Conservation (phyloP, 768 basidiomycete species). For the Termitomyces sp. region DNA sequence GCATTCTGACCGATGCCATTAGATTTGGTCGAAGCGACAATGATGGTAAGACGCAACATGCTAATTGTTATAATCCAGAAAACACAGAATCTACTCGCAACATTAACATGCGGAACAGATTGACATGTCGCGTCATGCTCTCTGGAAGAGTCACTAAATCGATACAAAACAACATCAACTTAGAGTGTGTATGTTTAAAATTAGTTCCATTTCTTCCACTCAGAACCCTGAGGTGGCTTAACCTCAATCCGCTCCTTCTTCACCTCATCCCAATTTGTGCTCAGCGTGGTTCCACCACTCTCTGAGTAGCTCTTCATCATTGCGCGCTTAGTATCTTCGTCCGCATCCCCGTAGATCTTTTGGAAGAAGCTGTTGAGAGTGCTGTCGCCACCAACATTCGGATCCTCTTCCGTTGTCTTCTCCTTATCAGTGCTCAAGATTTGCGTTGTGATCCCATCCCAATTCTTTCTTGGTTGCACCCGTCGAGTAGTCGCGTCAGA, state of each 20-base stretch:
- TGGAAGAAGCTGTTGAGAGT: slow-evolving; percentile 88
- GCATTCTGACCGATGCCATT: slow-evolving; percentile 84
- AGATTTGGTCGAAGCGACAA: slow-evolving; percentile 84
- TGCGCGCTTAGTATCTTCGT: slow-evolving; percentile 86
- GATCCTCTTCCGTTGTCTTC: slow-evolving; percentile 66
- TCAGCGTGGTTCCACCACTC: slow-evolving; percentile 91
- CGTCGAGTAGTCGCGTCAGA: slow-evolving; percentile 26
- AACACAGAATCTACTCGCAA: not conserved
- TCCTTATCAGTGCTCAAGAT: slow-evolving; percentile 69
- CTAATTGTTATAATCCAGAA: not conserved
- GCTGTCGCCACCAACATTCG: slow-evolving; percentile 86
- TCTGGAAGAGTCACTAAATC: not conserved
- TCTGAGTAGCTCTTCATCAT: slow-evolving; percentile 99
- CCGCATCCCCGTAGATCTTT: slow-evolving; percentile 85
- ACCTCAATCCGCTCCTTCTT: slow-evolving; percentile 63
- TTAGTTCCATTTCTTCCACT: slow-evolving; percentile 77
- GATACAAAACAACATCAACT: not conserved
- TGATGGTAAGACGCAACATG: slow-evolving; percentile 77
- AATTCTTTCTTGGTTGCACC: slow-evolving; percentile 61
- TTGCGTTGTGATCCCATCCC: slow-evolving; percentile 76
- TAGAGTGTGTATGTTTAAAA: not conserved
- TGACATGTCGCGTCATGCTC: not conserved
- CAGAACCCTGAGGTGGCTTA: slow-evolving; percentile 78
- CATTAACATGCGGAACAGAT: not conserved
- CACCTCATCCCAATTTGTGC: slow-evolving; percentile 95